Evolutionary conservation across 306 rosid species (phyloP), one percentile per base, ranked within the genome.

Genomic region (Ceratonia siliqua): DNA sequence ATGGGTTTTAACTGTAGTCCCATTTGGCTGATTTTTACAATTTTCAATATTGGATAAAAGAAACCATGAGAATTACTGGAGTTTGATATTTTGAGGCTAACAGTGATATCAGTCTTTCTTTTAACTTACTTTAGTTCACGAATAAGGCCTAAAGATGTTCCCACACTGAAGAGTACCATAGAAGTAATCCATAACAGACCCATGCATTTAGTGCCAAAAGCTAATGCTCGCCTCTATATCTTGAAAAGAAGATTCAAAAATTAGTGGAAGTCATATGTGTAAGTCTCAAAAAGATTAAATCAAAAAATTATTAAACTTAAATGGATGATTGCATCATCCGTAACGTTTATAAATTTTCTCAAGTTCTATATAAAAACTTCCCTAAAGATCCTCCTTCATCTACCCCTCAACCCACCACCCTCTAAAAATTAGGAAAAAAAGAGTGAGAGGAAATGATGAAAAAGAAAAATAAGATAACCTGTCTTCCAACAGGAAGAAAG

Each of bases 291-390:
- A 67, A 30, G 9, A 49, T 27, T 55, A 43, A 49, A 33, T 43
- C 13, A 0, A 25, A 45, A 81, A 70, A 70, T 30, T 53, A 54
- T 56, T 70, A 41, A 55, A 54, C 33, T 54, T 62, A 55, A 48
- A 74, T 35, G 54, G 10, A 20, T 70, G 62, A 61, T 41, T 38
- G 61, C 52, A 62, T 54, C 81, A 80, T 74, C 68, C 63, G 48
- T 67, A 71, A 50, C 15, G 33, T 72, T 53, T 72, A 63, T 46
- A 73, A 50, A 55, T 52, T 57, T 77, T 72, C 77, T 79, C 48
- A 62, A 73, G 54, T 61, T 79, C 50, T 79, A 70, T 52, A 35
- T 25, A 65, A 65, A 75, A 25, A 22, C 62, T 59, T 35, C 61
- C 53, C 81, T 35, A 56, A 41, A 46, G 32, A 53, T 25, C 18